phyloP scores from a whole-genome alignment of 164 flowering plant genomes.

The Vitis rupestris region DNA sequence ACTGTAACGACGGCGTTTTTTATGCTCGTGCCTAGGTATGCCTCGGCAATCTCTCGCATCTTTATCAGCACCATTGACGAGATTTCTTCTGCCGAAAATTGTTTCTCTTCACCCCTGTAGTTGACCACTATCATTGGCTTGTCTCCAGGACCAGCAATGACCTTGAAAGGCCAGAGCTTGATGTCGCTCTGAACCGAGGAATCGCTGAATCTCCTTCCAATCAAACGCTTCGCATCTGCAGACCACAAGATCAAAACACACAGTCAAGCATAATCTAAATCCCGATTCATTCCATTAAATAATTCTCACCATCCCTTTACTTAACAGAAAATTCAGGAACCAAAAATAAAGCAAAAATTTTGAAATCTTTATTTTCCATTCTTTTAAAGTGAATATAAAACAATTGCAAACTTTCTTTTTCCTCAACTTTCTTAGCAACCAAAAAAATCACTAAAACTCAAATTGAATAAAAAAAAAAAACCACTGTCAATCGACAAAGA shows the following conservation, averaged over 20 bases:
- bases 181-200: constrained; percentile 43
- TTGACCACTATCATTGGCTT: constrained; percentile 41
- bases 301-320: too few relatives aligned
- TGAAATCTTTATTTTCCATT: too few relatives aligned
- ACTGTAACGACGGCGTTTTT: constrained; percentile 53
- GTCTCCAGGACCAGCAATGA: constrained; percentile 35
- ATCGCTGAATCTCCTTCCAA: constrained; percentile 48
- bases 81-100: constrained; percentile 39
- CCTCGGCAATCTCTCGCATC: constrained; percentile 49
- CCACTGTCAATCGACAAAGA: background rate
- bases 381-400: too few relatives aligned
- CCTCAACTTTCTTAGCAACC: background rate
- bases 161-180: constrained; percentile 47
- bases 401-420: too few relatives aligned
- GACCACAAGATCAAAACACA: background rate
- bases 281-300: too few relatives aligned
- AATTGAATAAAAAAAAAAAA: background rate
- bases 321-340: too few relatives aligned
- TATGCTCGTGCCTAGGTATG: constrained; percentile 38
- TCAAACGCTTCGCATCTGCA: constrained; percentile 49
- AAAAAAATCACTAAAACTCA: background rate
- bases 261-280: too few relatives aligned
- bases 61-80: constrained; percentile 36
- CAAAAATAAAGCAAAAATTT: too few relatives aligned
- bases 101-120: constrained; percentile 39